These are phyloP conservation scores for Atkinsonella texensis DNA, from an alignment of 2,329 filamentous ascomycete genomes.

Conservation along the genomic window DNA sequence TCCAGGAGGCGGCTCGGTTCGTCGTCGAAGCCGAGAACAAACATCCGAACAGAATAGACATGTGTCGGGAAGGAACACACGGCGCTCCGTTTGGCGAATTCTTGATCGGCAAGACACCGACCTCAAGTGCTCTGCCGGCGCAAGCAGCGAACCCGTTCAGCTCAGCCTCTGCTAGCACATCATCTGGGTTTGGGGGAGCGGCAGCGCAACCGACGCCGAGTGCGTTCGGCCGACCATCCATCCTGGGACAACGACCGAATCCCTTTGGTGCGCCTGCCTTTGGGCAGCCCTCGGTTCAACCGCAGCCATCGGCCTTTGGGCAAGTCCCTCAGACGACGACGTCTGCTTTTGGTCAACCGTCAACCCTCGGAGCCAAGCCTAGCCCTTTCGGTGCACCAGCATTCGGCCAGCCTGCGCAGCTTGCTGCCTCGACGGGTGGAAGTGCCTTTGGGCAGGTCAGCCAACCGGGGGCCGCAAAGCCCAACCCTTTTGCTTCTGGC, in stretches of 20 bases:
- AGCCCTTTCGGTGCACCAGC: slow-evolving; percentile 24
- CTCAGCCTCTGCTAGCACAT: slow-evolving; percentile 8
- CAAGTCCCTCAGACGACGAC: slow-evolving; percentile 17
- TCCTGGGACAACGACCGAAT: slow-evolving; percentile 20
- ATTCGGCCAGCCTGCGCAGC: slow-evolving; percentile 24
- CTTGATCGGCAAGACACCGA: slow-evolving; percentile 23
- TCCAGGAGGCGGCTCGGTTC: slow-evolving; percentile 61
- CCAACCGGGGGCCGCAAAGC: slow-evolving; percentile 24
- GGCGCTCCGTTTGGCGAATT: slow-evolving; percentile 34
- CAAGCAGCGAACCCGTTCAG: slow-evolving; percentile 32
- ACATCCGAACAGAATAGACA: slow-evolving; percentile 64
- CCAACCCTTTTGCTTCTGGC: slow-evolving; percentile 24
- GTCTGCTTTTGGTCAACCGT: slow-evolving; percentile 29
- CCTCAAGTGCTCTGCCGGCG: slow-evolving; percentile 14
- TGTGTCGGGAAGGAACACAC: slow-evolving; percentile 37
- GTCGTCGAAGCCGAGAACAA: slow-evolving; percentile 52
- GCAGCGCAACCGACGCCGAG: slow-evolving; percentile 13
- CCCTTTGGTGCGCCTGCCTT: slow-evolving; percentile 23
- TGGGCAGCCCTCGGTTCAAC: slow-evolving; percentile 17
- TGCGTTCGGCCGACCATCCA: slow-evolving; percentile 28
- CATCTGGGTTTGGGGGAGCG: slow-evolving; percentile 20
- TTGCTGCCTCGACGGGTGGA: neutral
- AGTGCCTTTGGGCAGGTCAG: slow-evolving; percentile 22
- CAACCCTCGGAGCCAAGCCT: slow-evolving; percentile 19
- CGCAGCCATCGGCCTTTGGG: slow-evolving; percentile 9